Base-by-base conservation (phyloP, 78 protist genomes). In the Dictyostelium purpureum region DNA sequence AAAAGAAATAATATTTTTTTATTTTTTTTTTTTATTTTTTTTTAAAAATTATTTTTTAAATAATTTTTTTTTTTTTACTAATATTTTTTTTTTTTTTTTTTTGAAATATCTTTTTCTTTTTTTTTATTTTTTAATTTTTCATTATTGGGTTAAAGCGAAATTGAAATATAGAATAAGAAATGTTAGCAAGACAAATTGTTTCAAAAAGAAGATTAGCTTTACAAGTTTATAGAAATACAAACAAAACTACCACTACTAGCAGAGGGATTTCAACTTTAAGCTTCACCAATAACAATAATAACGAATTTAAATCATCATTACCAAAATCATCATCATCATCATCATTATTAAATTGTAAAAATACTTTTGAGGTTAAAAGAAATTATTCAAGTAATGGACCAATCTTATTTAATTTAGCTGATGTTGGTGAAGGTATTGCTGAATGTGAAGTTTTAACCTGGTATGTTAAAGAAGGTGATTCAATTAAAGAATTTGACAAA, bases 371-470 rank as follows among this genome's bases (percentile, higher is more conserved):
- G 14, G 24, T 59, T 26, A 14, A 59, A 26, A 47, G 85, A 38
- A 10, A 37, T 11, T 79, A 79, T 85, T 28, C 87, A 26, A 28
- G 59, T 14, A 47, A 47, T 47, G 38, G 6, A 38, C 57, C 52
- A 35, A 81, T 97, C n/a, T 92, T 76, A 38, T 96, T 95, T 78
- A 57, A 70, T 7, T 88, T 98, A 78, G 96, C 98, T 28, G 99
- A 97, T 87, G 95, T 98, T 74, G 99, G 98, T 45, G 99, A 97
- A 73, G 99, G 99, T 59, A 98, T 97, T 82, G 97, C 95, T 49
- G 98, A 98, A 80, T 98, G 96, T 42, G 99, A 97, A 74, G 90
- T 98, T 6, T 71, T 98, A 49, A 76, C 90, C 11, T 96, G 98
- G 98, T 95, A 79, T 54, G 94, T 92, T 37, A 95, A 95, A 74